A percentile compares a stretch with the other conserved stretches of the same genome.
These are phyloP conservation scores for Calophaca sinica DNA, from an alignment of 306 rosid species.

Conservation along the genomic window DNA sequence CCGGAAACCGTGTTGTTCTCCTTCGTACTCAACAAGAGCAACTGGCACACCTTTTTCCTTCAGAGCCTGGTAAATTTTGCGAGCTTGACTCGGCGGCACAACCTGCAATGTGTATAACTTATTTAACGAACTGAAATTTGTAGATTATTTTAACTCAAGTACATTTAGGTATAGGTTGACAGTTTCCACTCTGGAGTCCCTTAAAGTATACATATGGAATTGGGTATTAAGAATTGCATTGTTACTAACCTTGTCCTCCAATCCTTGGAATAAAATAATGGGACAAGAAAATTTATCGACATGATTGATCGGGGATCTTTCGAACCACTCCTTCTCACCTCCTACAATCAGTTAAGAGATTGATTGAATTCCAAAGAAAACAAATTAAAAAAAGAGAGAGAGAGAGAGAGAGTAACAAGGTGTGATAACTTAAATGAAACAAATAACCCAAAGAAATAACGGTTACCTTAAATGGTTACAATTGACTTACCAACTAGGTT, in stretches of 20 bases:
- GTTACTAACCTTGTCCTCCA: constrained; percentile 85
- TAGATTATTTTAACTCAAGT: not conserved
- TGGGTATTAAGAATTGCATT: constrained; percentile 1
- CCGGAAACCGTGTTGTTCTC: constrained; percentile 97
- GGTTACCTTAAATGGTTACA: constrained; percentile 14
- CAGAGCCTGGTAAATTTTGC: constrained; percentile 73
- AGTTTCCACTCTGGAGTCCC: not conserved
- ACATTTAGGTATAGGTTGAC: not conserved
- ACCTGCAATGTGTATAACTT: constrained; percentile 57
- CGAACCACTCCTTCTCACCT: constrained; percentile 62
- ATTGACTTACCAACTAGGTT: constrained; percentile 79
- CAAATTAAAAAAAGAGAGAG: not conserved
- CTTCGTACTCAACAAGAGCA: constrained; percentile 91
- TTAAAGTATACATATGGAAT: not conserved
- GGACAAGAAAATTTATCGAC: constrained; percentile 87
- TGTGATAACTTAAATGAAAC: constrained; percentile 23
- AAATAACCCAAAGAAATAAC: constrained; percentile 11
- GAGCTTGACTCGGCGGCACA: constrained; percentile 89
- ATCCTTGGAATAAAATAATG: constrained; percentile 87
- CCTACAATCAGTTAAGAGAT: constrained; percentile 64
- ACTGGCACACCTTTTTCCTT: constrained; percentile 92
- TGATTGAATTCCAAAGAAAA: constrained; percentile 23
- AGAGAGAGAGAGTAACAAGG: not conserved
- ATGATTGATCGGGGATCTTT: constrained; percentile 86
- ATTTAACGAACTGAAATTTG: not conserved